Conservation (phyloP, 192 early-diverging fungal species). For the Dispira parvispora region DNA sequence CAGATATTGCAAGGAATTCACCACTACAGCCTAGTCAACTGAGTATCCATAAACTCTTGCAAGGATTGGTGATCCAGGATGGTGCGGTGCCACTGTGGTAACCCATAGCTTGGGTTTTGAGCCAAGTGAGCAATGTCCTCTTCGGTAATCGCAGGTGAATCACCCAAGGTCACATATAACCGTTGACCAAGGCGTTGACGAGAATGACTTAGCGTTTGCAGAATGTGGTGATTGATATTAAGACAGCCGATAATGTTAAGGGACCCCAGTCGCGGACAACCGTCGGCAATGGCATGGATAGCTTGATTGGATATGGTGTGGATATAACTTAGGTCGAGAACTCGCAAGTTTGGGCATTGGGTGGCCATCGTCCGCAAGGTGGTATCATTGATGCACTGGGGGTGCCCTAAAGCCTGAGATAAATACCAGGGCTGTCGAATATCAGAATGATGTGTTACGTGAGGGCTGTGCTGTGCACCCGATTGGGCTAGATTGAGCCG, state of each 20-base stretch:
- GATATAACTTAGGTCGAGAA: constrained; percentile 3
- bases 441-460: background rate
- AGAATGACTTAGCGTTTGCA: background rate
- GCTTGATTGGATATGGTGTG: background rate
- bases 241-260: background rate
- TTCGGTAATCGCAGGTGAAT: background rate
- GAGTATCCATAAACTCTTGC: background rate
- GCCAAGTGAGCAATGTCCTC: background rate
- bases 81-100: background rate
- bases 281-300: background rate
- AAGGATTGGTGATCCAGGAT: background rate
- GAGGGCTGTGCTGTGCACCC: background rate
- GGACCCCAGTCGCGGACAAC: background rate
- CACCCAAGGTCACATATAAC: constrained; percentile 1
- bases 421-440: background rate
- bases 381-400: background rate
- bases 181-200: background rate
- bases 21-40: too few species aligned
- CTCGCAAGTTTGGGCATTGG: background rate
- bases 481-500: constrained; percentile 4
- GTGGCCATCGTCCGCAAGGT: background rate
- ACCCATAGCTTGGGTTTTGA: background rate
- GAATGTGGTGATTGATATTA: background rate
- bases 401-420: background rate
- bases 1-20: too few species aligned